Base-by-base conservation (phyloP, 2,329 filamentous ascomycete genomes). In the Neonectria faginata region DNA sequence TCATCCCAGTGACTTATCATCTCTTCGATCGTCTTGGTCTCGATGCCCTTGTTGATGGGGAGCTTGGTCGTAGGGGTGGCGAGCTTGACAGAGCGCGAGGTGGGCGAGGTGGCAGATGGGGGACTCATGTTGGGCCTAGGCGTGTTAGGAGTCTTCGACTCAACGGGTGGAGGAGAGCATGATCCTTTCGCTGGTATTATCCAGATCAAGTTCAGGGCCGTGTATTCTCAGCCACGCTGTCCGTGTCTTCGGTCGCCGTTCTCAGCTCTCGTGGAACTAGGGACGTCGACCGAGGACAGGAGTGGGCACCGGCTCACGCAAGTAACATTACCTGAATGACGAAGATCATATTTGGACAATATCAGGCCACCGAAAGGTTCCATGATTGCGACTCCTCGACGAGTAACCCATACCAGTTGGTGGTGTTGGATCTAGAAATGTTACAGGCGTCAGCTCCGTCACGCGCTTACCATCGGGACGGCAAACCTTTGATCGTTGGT, bases 161-260 rank as follows among this genome's bases (percentile, higher is more conserved):
- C 71, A 69, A 75, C 73, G 78, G 77, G 74, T n/a, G 79, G 82
- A 81, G 83, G 83, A 86, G 87, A 87, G 92, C 93, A 97, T 97
- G 93, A 96, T 97, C 91, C 94, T 97, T 96, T 94, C 94, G 94
- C 94, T 94, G 92, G 93, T 93, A 96, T 96, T 95, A 95, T 94
- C 93, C 92, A 93, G 92, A 94, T 95, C 92, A 95, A 95, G 92
- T 95, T 93, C 71, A 83, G 85, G 85, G 91, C 93, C 92, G 92
- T 96, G 91, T 96, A 89, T 89, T 96, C 92, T 95, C 91, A 93
- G 78, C 79, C 77, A 76, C 78, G 66, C 64, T 65, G 74, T 63
- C 71, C 71, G 66, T 45, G 9, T 60, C 60, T 18, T 36, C 33
- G 18, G 9, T 9, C 22, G 60, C 18, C 4, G 20, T 22, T 33